Evolutionary conservation across 345 rosid species (phyloP), one percentile per base, ranked within the genome.

Genomic region (Boechera divaricarpa): DNA sequence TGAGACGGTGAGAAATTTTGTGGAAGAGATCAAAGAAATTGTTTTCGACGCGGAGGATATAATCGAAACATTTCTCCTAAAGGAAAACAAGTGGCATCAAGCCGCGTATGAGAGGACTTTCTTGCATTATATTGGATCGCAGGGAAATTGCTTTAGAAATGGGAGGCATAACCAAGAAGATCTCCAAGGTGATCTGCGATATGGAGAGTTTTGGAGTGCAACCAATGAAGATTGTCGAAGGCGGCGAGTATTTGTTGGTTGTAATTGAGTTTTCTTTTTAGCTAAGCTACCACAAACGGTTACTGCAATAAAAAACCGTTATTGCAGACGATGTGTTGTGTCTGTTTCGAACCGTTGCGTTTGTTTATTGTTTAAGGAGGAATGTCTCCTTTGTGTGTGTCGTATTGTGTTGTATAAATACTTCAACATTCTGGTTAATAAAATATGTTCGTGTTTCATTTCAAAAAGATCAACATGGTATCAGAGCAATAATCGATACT

Each of bases 171-270:
- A 83, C 73, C 48, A 29, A 69, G 10, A 78, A 76, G n/a, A 78
- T 87, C 32, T 41, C 73, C 11, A 65, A 65, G 29, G 74, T 84
- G 15, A 67, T 78, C 0, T 35, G 5, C 18, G 77, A 83, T 54
- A 70, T 84, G 85, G 42, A 45, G 28, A 71, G 12, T 10, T 36
- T 55, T 49, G 85, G 84, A 2, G 73, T 82, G 0, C 59, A 56
- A 57, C 52, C 49, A 4, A 0, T 59, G n/a, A n/a, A n/a, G 21
- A 72, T 52, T 41, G 62, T 3, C 10, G 0, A 36, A 4, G 35
- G 12, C 4, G 4, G 38, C 5, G 55, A 48, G 26, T 16, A 54
- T n/a, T n/a, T n/a, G n/a, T n/a, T n/a, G n/a, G n/a, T n/a, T n/a
- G n/a, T n/a, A n/a, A n/a, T n/a, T n/a, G n/a, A n/a, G n/a, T n/a